phyloP scores from a whole-genome alignment of 179 eudicot genomes.

The Beta lomatogona region DNA sequence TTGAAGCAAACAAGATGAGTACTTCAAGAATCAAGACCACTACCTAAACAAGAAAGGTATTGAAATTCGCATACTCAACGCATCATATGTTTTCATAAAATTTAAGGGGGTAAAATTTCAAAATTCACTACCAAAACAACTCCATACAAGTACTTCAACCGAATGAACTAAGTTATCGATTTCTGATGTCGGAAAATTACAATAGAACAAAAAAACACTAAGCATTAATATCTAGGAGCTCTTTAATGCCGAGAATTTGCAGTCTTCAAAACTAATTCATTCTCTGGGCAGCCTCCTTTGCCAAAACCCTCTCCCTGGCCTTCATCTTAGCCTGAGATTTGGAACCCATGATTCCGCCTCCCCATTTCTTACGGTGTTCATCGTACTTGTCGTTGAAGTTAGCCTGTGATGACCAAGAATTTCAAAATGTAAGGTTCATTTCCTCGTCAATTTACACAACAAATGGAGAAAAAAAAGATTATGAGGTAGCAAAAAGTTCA shows the following conservation, averaged over 20 bases:
- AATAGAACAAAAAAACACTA: neutral
- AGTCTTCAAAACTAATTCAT: slow-evolving; percentile 30
- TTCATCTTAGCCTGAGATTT: slow-evolving; percentile 83
- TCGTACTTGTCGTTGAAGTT: slow-evolving; percentile 62
- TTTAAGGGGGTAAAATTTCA: slow-evolving; percentile 13
- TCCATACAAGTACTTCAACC: slow-evolving; percentile 20
- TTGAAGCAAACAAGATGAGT: too few relatives aligned
- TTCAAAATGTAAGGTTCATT: neutral
- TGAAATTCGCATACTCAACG: neutral
- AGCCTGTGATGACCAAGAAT: slow-evolving; percentile 24
- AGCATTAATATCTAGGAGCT: slow-evolving; percentile 7
- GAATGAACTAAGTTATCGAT: slow-evolving; percentile 26
- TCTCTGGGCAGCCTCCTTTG: slow-evolving; percentile 85
- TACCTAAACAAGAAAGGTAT: neutral
- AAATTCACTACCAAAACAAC: slow-evolving; percentile 29
- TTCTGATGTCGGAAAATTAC: slow-evolving; percentile 20
- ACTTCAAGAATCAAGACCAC: too few relatives aligned
- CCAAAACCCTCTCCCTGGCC: slow-evolving; percentile 72
- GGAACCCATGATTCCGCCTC: slow-evolving; percentile 87
- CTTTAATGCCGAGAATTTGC: neutral
- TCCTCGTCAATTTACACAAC: neutral
- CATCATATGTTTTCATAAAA: neutral
- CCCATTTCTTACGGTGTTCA: slow-evolving; percentile 81
- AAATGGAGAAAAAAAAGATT: too few relatives aligned
- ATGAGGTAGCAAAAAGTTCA: too few relatives aligned